A percentile compares a stretch with the other conserved stretches of the same genome.
Conservation (phyloP, 768 basidiomycete species). For the Lactifluus pinguis region DNA sequence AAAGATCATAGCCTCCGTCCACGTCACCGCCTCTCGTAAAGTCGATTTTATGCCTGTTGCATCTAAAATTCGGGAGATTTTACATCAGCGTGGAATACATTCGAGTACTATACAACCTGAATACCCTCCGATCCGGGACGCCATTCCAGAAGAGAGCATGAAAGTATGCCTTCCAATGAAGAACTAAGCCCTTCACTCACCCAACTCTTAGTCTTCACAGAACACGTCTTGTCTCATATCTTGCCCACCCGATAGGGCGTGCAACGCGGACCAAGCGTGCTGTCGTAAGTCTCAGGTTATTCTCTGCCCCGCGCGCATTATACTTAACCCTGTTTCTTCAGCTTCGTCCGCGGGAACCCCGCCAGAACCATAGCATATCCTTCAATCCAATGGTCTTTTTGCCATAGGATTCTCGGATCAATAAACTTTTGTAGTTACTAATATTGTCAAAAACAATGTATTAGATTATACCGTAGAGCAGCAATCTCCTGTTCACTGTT, state of each 20-base stretch:
- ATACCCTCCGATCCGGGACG: constrained; percentile 38
- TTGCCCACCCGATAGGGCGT: constrained; percentile 61
- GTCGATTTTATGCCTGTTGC: constrained; percentile 91
- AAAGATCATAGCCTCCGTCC: constrained; percentile 92
- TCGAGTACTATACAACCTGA: constrained; percentile 93
- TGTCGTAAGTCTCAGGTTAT: constrained; percentile 52
- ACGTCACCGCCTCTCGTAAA: constrained; percentile 74
- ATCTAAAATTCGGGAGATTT: constrained; percentile 67
- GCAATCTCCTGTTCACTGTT: neutral
- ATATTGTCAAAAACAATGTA: neutral
- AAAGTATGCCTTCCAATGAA: constrained; percentile 30
- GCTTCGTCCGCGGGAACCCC: constrained; percentile 8
- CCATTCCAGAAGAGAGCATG: constrained; percentile 38
- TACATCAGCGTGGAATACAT: constrained; percentile 91
- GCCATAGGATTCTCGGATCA: neutral
- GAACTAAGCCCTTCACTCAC: neutral
- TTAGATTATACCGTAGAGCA: neutral
- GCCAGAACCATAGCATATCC: neutral
- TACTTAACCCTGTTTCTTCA: neutral
- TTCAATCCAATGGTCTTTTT: neutral
- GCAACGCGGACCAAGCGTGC: constrained; percentile 68
- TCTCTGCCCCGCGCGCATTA: neutral
- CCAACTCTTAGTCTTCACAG: constrained; percentile 33
- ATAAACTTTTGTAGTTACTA: neutral
- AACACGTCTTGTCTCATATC: constrained; percentile 60